A percentile compares a stretch with the other conserved stretches of the same genome.
phyloP scores from a whole-genome alignment of 345 rosid genomes.

The Gossypium herbaceum region DNA sequence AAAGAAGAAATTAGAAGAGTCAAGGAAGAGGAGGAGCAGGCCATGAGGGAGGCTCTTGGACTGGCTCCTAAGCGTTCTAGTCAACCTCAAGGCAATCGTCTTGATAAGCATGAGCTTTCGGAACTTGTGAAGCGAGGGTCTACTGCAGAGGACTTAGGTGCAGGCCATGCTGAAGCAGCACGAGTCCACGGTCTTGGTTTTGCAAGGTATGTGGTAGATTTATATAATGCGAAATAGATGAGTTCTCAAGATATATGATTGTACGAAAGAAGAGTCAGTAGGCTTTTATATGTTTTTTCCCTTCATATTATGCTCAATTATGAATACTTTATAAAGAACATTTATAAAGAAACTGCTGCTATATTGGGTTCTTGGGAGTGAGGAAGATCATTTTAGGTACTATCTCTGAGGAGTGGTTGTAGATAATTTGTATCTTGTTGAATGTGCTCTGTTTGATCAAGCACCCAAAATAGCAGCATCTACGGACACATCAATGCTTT shows the following conservation, averaged over 20 bases:
- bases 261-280: not conserved
- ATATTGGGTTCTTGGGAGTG: not conserved
- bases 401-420: not conserved
- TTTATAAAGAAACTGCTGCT: not conserved
- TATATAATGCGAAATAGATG: not conserved
- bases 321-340: not conserved
- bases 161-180: conserved; percentile 88
- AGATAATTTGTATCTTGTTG: not conserved
- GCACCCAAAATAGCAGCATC: not conserved
- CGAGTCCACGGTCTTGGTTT: conserved; percentile 86
- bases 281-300: not conserved
- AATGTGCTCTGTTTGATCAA: not conserved
- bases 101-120: conserved; percentile 86
- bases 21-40: conserved; percentile 93
- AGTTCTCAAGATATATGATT: not conserved
- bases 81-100: conserved; percentile 74
- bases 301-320: not conserved
- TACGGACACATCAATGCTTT: not conserved
- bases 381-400: not conserved
- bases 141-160: conserved; percentile 94
- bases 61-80: conserved; percentile 79
- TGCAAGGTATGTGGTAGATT: conserved; percentile 45
- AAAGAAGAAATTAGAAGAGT: conserved; percentile 86
- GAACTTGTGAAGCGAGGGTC: conserved; percentile 93
- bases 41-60: conserved; percentile 99